phyloP scores from a whole-genome alignment of 345 rosid genomes.

The Jatropha curcas region DNA sequence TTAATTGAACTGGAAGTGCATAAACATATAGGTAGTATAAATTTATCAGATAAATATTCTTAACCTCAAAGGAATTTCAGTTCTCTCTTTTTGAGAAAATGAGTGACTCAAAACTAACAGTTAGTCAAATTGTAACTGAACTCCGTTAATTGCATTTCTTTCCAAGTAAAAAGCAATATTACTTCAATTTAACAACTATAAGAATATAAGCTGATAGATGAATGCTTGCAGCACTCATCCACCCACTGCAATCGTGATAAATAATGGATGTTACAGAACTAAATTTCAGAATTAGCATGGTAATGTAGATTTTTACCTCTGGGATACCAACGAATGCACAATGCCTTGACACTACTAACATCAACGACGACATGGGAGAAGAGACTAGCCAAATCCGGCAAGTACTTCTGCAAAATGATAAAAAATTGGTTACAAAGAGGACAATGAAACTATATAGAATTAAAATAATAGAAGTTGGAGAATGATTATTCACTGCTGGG shows the following conservation, averaged over 20 bases:
- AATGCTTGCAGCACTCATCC: neutral
- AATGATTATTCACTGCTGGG: neutral
- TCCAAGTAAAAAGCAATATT: too few relatives aligned
- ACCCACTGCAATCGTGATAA: neutral
- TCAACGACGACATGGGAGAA: slow-evolving; percentile 80
- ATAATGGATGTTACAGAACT: neutral
- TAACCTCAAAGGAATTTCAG: too few relatives aligned
- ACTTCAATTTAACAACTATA: too few relatives aligned
- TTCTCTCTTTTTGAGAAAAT: too few relatives aligned
- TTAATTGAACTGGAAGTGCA: too few relatives aligned
- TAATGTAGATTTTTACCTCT: slow-evolving; percentile 44
- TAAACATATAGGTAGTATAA: too few relatives aligned
- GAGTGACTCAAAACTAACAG: too few relatives aligned
- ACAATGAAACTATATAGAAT: neutral
- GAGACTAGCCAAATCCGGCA: slow-evolving; percentile 76
- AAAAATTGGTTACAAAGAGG: neutral
- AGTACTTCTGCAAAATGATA: slow-evolving; percentile 62
- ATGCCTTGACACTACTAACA: slow-evolving; percentile 81
- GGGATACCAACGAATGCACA: slow-evolving; percentile 79
- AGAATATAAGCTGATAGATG: neutral
- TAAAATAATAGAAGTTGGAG: neutral
- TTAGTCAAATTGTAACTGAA: too few relatives aligned
- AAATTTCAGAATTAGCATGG: neutral
- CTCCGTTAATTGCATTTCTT: too few relatives aligned
- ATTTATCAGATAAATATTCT: too few relatives aligned